A percentile compares a stretch with the other conserved stretches of the same genome.
phyloP scores from a whole-genome alignment of 192 early-diverging fungal species.

The Umbelopsis isabellina region DNA sequence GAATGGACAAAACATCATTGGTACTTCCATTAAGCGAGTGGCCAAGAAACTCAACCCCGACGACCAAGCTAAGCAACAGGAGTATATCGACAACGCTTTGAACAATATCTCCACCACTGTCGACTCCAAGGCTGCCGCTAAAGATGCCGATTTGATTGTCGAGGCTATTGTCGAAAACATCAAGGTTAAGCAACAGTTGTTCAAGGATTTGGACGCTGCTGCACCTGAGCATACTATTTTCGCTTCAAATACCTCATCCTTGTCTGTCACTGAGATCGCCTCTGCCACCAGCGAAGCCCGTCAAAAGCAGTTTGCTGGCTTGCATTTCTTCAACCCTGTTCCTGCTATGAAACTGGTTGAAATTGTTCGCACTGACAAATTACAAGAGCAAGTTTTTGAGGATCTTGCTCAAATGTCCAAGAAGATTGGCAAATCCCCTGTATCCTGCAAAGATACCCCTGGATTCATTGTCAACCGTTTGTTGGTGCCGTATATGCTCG shows the following conservation, averaged over 20 bases:
- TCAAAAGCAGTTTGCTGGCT: slow-evolving; percentile 71
- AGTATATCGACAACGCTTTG: slow-evolving; percentile 75
- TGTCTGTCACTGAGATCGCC: slow-evolving; percentile 86
- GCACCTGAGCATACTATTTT: slow-evolving; percentile 79
- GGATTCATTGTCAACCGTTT: slow-evolving; percentile 97
- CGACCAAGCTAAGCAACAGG: slow-evolving; percentile 59
- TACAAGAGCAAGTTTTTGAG: slow-evolving; percentile 64
- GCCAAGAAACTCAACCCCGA: slow-evolving; percentile 89
- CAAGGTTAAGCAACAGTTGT: slow-evolving; percentile 82
- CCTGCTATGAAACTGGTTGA: slow-evolving; percentile 98
- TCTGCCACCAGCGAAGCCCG: slow-evolving; percentile 57
- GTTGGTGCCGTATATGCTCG: slow-evolving; percentile 95
- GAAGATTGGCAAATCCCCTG: slow-evolving; percentile 84
- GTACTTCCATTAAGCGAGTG: slow-evolving; percentile 80
- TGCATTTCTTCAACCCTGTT: slow-evolving; percentile 99
- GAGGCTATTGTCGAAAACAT: slow-evolving; percentile 98
- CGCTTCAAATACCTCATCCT: slow-evolving; percentile 90
- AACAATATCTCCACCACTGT: slow-evolving; percentile 69
- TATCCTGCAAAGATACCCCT: slow-evolving; percentile 95
- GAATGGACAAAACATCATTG: slow-evolving; percentile 84
- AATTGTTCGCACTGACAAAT: slow-evolving; percentile 76
- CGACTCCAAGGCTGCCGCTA: slow-evolving; percentile 62
- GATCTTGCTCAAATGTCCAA: slow-evolving; percentile 69
- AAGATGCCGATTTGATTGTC: slow-evolving; percentile 78
- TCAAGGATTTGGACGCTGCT: slow-evolving; percentile 68